A percentile compares a stretch with the other conserved stretches of the same genome.
phyloP scores from a whole-genome alignment of 768 basidiomycete genomes.

The Leccinum uliginosum region DNA sequence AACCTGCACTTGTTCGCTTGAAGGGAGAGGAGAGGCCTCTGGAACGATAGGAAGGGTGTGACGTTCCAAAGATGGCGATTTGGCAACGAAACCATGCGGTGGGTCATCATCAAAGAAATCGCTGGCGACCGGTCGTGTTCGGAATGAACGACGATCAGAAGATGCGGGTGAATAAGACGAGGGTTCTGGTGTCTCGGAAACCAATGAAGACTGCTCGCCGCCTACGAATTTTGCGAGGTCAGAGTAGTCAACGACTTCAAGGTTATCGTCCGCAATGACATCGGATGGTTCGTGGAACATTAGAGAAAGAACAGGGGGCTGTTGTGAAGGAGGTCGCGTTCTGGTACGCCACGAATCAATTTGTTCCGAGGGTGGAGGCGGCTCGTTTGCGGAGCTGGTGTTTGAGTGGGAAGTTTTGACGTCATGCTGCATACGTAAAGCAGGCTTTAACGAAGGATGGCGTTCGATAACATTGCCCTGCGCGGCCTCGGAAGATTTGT shows the following conservation, averaged over 20 bases:
- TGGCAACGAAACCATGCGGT: constrained; percentile 38
- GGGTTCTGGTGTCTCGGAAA: constrained; percentile 10
- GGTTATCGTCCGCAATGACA: constrained; percentile 49
- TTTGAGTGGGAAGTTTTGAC: constrained; percentile 1
- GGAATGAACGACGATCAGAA: constrained; percentile 24
- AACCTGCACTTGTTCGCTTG: constrained; percentile 9
- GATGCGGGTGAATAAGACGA: constrained; percentile 17
- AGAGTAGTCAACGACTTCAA: constrained; percentile 79
- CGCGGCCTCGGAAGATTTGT: neutral
- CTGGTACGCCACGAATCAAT: constrained; percentile 68
- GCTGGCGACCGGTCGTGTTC: constrained; percentile 53
- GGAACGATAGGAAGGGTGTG: constrained; percentile 12
- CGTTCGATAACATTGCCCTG: constrained; percentile 24
- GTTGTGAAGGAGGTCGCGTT: constrained; percentile 27
- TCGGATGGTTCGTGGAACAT: constrained; percentile 36
- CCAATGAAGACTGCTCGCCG: constrained; percentile 20
- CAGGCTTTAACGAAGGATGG: constrained; percentile 33
- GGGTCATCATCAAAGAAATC: constrained; percentile 66
- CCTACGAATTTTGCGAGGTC: constrained; percentile 71
- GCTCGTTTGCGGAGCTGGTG: constrained; percentile 17
- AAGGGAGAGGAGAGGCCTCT: constrained; percentile 9
- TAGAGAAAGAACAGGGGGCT: constrained; percentile 29
- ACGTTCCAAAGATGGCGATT: constrained; percentile 20
- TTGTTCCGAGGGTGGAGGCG: constrained; percentile 31
- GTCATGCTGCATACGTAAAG: constrained; percentile 22